Conservation (phyloP, 2,329 filamentous ascomycete species). For the Calonectria hawksworthii region DNA sequence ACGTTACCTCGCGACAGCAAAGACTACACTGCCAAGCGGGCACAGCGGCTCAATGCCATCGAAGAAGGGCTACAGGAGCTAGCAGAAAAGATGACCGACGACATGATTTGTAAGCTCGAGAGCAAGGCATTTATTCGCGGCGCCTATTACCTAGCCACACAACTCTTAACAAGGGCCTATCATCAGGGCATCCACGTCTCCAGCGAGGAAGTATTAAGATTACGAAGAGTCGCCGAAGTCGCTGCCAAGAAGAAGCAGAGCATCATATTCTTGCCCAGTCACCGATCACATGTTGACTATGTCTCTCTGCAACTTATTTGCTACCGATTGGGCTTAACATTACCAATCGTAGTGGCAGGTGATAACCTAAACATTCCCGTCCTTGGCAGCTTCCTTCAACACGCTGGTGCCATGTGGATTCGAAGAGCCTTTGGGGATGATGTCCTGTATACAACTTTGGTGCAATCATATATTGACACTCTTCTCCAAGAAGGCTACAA, state of each 20-base stretch:
- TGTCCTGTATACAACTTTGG: constrained; percentile 89
- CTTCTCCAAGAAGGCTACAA: constrained; percentile 92
- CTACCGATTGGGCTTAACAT: constrained; percentile 88
- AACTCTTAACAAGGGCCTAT: constrained; percentile 92
- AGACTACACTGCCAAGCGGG: constrained; percentile 64
- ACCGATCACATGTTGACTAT: constrained; percentile 96
- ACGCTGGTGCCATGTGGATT: constrained; percentile 98
- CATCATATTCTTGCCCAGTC: constrained; percentile 95
- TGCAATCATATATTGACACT: constrained; percentile 96
- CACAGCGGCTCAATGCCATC: constrained; percentile 73
- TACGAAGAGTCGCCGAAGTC: constrained; percentile 85
- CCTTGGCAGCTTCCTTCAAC: constrained; percentile 90
- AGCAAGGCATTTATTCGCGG: constrained; percentile 92
- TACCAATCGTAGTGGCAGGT: constrained; percentile 93
- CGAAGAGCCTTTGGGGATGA: constrained; percentile 93
- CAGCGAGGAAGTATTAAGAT: constrained; percentile 88
- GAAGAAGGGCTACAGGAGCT: constrained; percentile 83
- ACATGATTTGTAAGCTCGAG: constrained; percentile 99
- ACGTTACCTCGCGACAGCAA: constrained; percentile 70
- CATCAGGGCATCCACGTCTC: constrained; percentile 98
- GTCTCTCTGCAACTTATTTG: constrained; percentile 96
- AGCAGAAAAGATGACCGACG: constrained; percentile 87
- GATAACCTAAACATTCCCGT: constrained; percentile 97
- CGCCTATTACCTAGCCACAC: constrained; percentile 90
- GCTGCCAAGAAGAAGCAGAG: constrained; percentile 92